Evolutionary conservation across 108 stramenopile species (phyloP).

Genomic region (Nitzschia putrida): DNA sequence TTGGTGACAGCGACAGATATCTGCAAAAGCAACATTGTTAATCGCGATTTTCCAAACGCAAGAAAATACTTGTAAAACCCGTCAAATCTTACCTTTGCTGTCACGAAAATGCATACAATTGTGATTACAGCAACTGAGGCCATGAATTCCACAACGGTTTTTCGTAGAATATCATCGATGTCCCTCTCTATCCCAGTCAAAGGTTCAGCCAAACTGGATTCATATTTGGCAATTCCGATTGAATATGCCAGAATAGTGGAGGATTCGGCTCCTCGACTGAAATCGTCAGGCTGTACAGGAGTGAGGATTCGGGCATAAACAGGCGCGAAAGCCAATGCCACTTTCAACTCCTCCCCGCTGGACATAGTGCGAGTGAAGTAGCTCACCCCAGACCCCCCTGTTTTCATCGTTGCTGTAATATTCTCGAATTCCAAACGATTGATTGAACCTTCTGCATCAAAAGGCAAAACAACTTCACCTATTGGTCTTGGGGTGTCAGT

Average conservation of each 20-base stretch:
- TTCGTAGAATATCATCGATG: constrained; percentile 14
- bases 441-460: constrained; percentile 5
- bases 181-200: constrained; percentile 6
- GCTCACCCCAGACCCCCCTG: constrained; percentile 1
- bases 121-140: constrained; percentile 15
- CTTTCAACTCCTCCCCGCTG: constrained; percentile 8
- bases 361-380: constrained; percentile 17
- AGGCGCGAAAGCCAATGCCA: constrained; percentile 24
- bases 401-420: constrained; percentile 20
- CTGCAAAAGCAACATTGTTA: constrained; percentile 20
- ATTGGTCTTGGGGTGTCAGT: constrained; percentile 7
- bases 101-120: constrained; percentile 25
- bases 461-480: constrained; percentile 14
- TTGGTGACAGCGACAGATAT: constrained; percentile 37
- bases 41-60: neutral
- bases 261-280: constrained; percentile 21
- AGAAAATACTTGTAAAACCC: neutral
- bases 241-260: constrained; percentile 29
- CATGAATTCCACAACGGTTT: constrained; percentile 20
- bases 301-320: constrained; percentile 17
- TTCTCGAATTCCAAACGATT: constrained; percentile 4
- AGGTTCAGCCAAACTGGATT: neutral
- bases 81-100: constrained; percentile 31
- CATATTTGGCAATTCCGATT: constrained; percentile 20
- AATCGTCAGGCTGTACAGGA: constrained; percentile 25